Base-by-base conservation (phyloP, 441 rosid species). In the Biscutella laevigata region DNA sequence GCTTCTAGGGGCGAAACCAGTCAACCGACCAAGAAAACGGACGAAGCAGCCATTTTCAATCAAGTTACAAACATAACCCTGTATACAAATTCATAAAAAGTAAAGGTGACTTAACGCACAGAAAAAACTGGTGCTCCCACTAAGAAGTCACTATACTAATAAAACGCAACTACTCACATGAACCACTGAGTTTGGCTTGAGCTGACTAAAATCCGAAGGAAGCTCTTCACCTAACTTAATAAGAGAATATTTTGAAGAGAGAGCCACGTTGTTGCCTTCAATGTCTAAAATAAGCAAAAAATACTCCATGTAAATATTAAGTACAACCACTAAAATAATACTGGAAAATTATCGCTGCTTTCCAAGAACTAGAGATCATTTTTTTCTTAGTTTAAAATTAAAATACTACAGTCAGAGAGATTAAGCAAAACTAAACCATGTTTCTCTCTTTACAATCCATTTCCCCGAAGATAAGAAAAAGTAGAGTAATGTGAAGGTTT, bases 31-130 rank as follows among this genome's bases (percentile, higher is more conserved):
- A 71, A 88, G 95, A 84, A 81, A 88, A 29, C 99, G 96, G 50
- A 94, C 86, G 75, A 94, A 94, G 75, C 99, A 94, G 49, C 99
- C 99, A 47, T 72, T 78, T 51, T 79, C 97, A 57, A 88, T 94
- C 65, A 86, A 33, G 74, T 86, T 94, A 58, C 97, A 94, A 44
- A 94, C 63, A 61, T 86, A 94, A 6, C 99, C 99, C 99, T 94
- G 54, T 59, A 52, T 58, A 44, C 37, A 67, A 61, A 56, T 26
- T 28, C 56, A 62, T 13, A 28, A 60, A 53, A 62, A 45, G 25
- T 27, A 41, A 17, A 47, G 26, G 43, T 27, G 54, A 53, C 7
- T 67, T 12, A 9, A 29, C 40, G 14, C 44, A 51, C 15, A 17
- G 42, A 57, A 53, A 29, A 25, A 0, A 37, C 8, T 28, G 4